Percentiles rank a stretch among this genome's conserved stretches.
These are phyloP conservation scores for Bothriochloa decipiens DNA, from an alignment of 176 grass and related monocot species.

Conservation along the genomic window DNA sequence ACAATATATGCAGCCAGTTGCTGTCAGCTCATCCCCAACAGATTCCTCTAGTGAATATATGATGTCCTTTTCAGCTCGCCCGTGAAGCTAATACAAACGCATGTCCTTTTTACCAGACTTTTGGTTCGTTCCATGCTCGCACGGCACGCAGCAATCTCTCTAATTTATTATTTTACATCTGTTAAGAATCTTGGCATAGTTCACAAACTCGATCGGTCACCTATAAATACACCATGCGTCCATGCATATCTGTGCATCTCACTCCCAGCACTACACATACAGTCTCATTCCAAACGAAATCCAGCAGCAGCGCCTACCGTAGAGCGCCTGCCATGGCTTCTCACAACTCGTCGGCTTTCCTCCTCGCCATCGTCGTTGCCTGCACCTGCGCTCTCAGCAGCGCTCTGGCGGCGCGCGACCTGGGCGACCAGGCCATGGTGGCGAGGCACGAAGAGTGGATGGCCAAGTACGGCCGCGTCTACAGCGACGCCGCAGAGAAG, in stretches of 20 bases:
- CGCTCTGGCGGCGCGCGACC: not conserved
- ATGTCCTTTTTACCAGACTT: not conserved
- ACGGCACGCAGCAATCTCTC: not conserved
- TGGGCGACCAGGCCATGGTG: not conserved
- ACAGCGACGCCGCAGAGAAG: not conserved
- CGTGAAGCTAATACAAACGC: not conserved
- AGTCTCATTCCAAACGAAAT: not conserved
- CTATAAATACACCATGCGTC: not conserved
- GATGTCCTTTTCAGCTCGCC: conserved; percentile 1
- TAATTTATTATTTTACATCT: not conserved
- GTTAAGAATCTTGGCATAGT: not conserved
- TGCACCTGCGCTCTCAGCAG: not conserved
- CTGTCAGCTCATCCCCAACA: not conserved
- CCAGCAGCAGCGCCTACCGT: not conserved
- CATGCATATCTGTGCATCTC: not conserved
- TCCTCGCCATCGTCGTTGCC: not conserved
- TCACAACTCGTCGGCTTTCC: not conserved
- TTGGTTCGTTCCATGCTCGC: not conserved
- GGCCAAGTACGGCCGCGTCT: conserved; percentile 12
- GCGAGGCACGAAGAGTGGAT: conserved; percentile 41
- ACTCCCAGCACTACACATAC: not conserved
- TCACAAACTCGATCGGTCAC: not conserved
- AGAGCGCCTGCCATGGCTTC: not conserved
- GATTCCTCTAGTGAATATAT: not conserved
- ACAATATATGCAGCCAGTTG: not conserved